A percentile compares a stretch with the other conserved stretches of the same genome.
Evolutionary conservation across 1,139 yeast genomes (phyloP).

Genomic region (Insectozyma bohioensis): DNA sequence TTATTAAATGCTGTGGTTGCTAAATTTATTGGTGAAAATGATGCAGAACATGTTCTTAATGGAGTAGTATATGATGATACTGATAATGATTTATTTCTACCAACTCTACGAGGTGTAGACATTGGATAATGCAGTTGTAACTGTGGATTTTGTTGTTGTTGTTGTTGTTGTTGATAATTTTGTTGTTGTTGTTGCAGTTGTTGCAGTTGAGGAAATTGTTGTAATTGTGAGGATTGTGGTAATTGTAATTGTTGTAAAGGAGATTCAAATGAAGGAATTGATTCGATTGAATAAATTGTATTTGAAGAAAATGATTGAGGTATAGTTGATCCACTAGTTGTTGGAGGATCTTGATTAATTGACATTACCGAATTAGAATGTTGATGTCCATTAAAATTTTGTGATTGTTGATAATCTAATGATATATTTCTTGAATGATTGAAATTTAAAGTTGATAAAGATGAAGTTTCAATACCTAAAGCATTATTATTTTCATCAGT

Average conservation of each 20-base stretch:
- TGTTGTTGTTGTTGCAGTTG: constrained; percentile 15
- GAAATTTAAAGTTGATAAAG: constrained; percentile 5
- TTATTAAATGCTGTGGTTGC: constrained; percentile 18
- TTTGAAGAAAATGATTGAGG: constrained; percentile 32
- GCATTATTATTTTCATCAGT: constrained; percentile 5
- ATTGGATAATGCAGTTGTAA: constrained; percentile 8
- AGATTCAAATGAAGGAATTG: constrained; percentile 38
- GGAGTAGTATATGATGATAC: constrained; percentile 33
- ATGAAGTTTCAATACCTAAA: constrained; percentile 2
- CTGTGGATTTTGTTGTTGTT: constrained; percentile 5
- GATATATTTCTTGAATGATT: constrained; percentile 28
- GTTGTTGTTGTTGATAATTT: constrained; percentile 8
- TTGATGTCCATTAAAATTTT: constrained; percentile 6
- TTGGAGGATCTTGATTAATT: constrained; percentile 18
- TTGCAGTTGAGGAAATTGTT: constrained; percentile 10
- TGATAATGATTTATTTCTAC: constrained; percentile 34
- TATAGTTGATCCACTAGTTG: constrained; percentile 17
- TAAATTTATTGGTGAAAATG: constrained; percentile 26
- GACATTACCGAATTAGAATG: constrained; percentile 17
- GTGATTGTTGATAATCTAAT: constrained; percentile 22
- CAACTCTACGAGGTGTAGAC: constrained; percentile 31
- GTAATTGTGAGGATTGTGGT: constrained; percentile 15
- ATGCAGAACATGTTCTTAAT: constrained; percentile 18
- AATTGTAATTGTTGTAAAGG: constrained; percentile 14
- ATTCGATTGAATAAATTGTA: constrained; percentile 45